Percentiles rank a stretch among this genome's conserved stretches.
Evolutionary conservation across 129 eudicot species (phyloP).

Genomic region (Scalesia atractyloides): DNA sequence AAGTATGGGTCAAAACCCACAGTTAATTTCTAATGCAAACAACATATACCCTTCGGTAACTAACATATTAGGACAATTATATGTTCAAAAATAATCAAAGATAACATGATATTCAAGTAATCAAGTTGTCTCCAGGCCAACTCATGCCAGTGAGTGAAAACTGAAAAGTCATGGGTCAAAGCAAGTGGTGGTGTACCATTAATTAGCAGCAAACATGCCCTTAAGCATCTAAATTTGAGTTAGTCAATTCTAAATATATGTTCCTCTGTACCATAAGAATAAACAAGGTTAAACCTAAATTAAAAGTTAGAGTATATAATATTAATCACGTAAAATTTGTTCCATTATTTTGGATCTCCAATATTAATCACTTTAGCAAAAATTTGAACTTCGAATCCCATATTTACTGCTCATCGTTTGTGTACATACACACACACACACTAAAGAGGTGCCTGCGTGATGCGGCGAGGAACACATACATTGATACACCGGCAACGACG

Average conservation of each 20-base stretch:
- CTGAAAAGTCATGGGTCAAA: not conserved
- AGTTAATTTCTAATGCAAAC: not conserved
- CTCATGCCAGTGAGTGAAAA: not conserved
- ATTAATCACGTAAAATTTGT: not conserved
- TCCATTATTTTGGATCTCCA: not conserved
- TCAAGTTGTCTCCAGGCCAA: not conserved
- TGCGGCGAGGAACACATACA: too few species aligned
- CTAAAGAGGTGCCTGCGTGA: too few species aligned
- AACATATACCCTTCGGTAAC: not conserved
- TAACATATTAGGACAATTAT: not conserved
- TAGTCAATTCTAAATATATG: conserved; percentile 1
- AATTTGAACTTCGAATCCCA: not conserved
- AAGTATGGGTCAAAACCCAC: not conserved
- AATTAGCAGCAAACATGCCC: conserved; percentile 17
- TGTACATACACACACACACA: too few species aligned
- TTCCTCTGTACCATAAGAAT: not conserved
- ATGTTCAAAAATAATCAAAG: not conserved
- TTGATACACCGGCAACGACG: too few species aligned
- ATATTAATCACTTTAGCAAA: not conserved
- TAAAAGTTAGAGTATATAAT: not conserved
- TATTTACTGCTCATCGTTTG: not conserved
- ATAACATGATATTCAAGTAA: conserved; percentile 8
- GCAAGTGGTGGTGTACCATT: not conserved
- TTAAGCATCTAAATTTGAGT: conserved; percentile 1
- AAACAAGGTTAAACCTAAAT: not conserved